Evolutionary conservation across 1,284 basidiomycete species (phyloP).

Genomic region (Sparassis latifolia): DNA sequence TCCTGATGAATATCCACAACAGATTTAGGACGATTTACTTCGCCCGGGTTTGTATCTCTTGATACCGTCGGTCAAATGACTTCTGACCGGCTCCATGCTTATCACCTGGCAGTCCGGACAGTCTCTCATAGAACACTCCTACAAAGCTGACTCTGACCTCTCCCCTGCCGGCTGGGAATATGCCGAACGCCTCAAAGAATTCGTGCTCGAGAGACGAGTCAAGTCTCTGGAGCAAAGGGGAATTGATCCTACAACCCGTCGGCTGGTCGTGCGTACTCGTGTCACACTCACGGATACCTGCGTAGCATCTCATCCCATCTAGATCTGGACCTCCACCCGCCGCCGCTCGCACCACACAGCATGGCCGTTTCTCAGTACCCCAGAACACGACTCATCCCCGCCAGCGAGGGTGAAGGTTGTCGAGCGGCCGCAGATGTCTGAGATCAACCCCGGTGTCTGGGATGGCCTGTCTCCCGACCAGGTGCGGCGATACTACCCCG

Average conservation of each 20-base stretch:
- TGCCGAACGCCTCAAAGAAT: constrained; percentile 80
- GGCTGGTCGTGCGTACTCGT: constrained; percentile 59
- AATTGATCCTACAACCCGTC: constrained; percentile 55
- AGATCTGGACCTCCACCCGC: constrained; percentile 98
- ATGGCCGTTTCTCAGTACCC: constrained; percentile 78
- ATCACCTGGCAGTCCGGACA: constrained; percentile 66
- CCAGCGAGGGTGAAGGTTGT: constrained; percentile 70
- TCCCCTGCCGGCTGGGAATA: constrained; percentile 96
- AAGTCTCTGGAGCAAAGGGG: constrained; percentile 66
- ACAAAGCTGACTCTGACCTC: constrained; percentile 96
- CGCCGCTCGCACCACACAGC: constrained; percentile 92
- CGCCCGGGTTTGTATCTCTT: constrained; percentile 60
- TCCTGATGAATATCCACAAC: constrained; percentile 98
- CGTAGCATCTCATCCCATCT: neutral
- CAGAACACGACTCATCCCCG: constrained; percentile 12
- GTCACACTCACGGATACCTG: neutral
- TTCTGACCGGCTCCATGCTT: neutral
- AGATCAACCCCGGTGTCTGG: constrained; percentile 97
- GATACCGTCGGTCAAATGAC: neutral
- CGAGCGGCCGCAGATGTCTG: constrained; percentile 93
- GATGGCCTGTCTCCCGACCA: constrained; percentile 92
- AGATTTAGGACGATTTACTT: constrained; percentile 88
- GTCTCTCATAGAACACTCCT: constrained; percentile 96
- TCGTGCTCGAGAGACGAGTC: constrained; percentile 71
- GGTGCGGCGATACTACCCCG: constrained; percentile 85